Conservation (phyloP, 495 filamentous ascomycete species). For the Xylaria acuta region DNA sequence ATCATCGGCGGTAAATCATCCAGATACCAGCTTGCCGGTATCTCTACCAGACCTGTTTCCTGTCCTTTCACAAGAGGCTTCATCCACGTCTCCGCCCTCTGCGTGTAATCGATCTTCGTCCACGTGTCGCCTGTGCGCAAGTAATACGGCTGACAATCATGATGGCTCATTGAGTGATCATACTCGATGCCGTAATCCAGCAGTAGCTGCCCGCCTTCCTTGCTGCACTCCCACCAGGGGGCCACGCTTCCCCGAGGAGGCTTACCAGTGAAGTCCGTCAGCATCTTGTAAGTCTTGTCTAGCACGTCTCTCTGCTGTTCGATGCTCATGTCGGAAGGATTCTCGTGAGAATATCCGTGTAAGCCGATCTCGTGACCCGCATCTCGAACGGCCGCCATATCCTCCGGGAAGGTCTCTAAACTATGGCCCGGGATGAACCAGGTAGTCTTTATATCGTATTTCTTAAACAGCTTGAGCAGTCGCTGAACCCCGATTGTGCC, state of each 20-base stretch:
- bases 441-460: slow-evolving; percentile 81
- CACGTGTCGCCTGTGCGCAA: slow-evolving; percentile 54
- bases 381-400: slow-evolving; percentile 74
- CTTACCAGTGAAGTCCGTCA: slow-evolving; percentile 77
- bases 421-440: slow-evolving; percentile 87
- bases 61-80: slow-evolving; percentile 54
- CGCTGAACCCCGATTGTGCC: slow-evolving; percentile 75
- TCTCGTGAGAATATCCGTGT: slow-evolving; percentile 79
- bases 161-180: slow-evolving; percentile 58
- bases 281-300: slow-evolving; percentile 75
- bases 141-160: slow-evolving; percentile 65
- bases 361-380: slow-evolving; percentile 81
- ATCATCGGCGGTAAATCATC: slow-evolving; percentile 65
- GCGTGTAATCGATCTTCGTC: slow-evolving; percentile 58
- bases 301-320: slow-evolving; percentile 79
- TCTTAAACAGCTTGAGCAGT: slow-evolving; percentile 76
- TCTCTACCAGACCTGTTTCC: slow-evolving; percentile 60
- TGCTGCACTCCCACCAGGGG: slow-evolving; percentile 70
- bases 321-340: slow-evolving; percentile 71
- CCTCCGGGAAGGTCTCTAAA: slow-evolving; percentile 78
- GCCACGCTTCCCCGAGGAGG: slow-evolving; percentile 73
- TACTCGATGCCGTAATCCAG: slow-evolving; percentile 72
- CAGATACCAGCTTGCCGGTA: slow-evolving; percentile 64
- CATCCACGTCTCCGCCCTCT: slow-evolving; percentile 63
- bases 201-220: slow-evolving; percentile 71